Evolutionary conservation across 2,329 filamentous ascomycete genomes (phyloP), one percentile per base, ranked within the genome.

Genomic region (Verticillium tricorpus): DNA sequence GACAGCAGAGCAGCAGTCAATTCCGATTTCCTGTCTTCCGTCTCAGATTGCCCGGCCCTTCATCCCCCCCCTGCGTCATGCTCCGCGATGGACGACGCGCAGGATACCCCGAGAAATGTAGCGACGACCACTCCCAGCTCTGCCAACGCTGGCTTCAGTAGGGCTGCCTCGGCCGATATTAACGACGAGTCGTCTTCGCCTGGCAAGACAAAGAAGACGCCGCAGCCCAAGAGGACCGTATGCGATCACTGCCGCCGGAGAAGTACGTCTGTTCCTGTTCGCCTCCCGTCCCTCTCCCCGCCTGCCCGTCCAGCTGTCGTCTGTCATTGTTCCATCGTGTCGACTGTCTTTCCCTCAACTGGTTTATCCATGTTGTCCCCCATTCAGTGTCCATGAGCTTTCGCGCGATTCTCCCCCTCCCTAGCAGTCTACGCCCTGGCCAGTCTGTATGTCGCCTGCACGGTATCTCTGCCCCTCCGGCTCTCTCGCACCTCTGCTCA

Each of bases 241-340:
- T 80, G 78, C 67, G 78, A 80, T 63, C 76, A 80, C 64, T 80
- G 78, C 67, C 74, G 78, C 60, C 69, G 76, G 66, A 71, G 78
- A 65, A 71, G 78, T 78, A 73, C 64, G 77, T 71, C 40, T 57
- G 17, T 35, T 35, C 2, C 14, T 35, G 34, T 35, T 35, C 34
- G 34, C 34, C 34, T 35, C 34, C 34, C 14, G 9, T 35, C 34
- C 34, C 9, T 14, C 34, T 40, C 37, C 37, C 37, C 37, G 14
- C 37, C 5, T 40, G 37, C 12, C 17, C 37, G 15, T 17, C 14
- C 12, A 40, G 14, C 37, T n/a, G 6, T n/a, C 37, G 14, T 3
- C 15, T 15, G 12, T 40, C 19, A 6, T 17, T 37, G 11, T 45
- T 45, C 15, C 17, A 8, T n/a, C 45, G 17, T 50, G 19, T 50